Evolutionary conservation across 495 filamentous ascomycete species (phyloP).

Genomic region (Penicillium verhagenii): DNA sequence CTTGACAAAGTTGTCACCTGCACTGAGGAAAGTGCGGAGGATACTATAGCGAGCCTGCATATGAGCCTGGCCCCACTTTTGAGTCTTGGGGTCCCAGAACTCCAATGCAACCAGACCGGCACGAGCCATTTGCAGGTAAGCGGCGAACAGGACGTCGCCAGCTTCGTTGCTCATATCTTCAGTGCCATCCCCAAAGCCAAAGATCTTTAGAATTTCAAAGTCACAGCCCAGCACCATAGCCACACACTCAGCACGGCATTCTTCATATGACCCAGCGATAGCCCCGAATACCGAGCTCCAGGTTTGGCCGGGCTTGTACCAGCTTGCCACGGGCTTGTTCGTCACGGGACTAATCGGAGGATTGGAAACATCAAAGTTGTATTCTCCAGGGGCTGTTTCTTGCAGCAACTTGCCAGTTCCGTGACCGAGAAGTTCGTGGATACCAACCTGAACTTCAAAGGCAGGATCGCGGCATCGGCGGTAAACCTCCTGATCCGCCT

Average conservation of each 20-base stretch:
- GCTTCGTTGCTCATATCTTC: slow-evolving; percentile 70
- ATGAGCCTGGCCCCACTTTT: slow-evolving; percentile 94
- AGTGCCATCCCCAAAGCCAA: slow-evolving; percentile 79
- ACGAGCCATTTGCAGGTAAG: slow-evolving; percentile 89
- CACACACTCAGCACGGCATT: slow-evolving; percentile 81
- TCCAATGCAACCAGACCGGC: slow-evolving; percentile 83
- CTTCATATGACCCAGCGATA: slow-evolving; percentile 83
- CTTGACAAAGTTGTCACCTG: slow-evolving; percentile 77
- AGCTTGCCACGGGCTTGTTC: slow-evolving; percentile 72
- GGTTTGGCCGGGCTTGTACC: slow-evolving; percentile 91
- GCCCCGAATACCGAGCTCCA: slow-evolving; percentile 91
- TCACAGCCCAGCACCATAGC: slow-evolving; percentile 93
- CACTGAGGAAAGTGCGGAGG: slow-evolving; percentile 80
- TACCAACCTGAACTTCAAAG: slow-evolving; percentile 92
- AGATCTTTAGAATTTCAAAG: slow-evolving; percentile 83
- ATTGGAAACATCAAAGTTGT: slow-evolving; percentile 80
- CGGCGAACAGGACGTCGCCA: slow-evolving; percentile 79
- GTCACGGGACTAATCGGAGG: slow-evolving; percentile 81
- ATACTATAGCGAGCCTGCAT: slow-evolving; percentile 95
- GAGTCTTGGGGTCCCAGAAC: slow-evolving; percentile 79
- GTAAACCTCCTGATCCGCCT: slow-evolving; percentile 72
- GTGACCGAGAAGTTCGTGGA: slow-evolving; percentile 94
- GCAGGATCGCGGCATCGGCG: slow-evolving; percentile 76
- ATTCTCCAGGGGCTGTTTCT: slow-evolving; percentile 75
- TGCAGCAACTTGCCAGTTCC: slow-evolving; percentile 94